Evolutionary conservation across 2,329 filamentous ascomycete species (phyloP).

Genomic region (Curvularia eragrostidis): DNA sequence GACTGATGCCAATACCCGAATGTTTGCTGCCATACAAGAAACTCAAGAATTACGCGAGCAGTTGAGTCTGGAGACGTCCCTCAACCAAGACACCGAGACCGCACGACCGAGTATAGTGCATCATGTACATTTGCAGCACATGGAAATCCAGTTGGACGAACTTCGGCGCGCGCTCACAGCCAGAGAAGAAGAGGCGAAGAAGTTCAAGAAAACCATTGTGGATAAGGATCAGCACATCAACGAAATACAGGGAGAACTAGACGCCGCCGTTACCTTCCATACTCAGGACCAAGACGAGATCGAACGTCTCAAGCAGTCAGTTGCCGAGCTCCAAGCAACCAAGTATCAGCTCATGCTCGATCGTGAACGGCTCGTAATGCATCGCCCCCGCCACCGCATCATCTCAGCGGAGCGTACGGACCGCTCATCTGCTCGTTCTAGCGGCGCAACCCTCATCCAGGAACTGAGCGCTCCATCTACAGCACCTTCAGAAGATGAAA

Average conservation of each 20-base stretch:
- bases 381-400: slow-evolving; percentile 31
- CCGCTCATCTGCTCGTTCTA: slow-evolving; percentile 34
- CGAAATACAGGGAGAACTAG: slow-evolving; percentile 28
- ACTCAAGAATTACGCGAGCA: slow-evolving; percentile 34
- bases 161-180: slow-evolving; percentile 25
- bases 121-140: slow-evolving; percentile 42
- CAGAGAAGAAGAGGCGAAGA: slow-evolving; percentile 34
- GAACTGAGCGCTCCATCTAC: slow-evolving; percentile 29
- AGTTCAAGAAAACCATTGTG: slow-evolving; percentile 19
- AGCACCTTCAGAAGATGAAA: slow-evolving; percentile 20
- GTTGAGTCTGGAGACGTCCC: slow-evolving; percentile 34
- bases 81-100: slow-evolving; percentile 39
- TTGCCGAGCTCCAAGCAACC: slow-evolving; percentile 35
- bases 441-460: slow-evolving; percentile 43
- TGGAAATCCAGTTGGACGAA: slow-evolving; percentile 44
- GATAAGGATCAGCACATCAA: slow-evolving; percentile 32
- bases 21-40: slow-evolving; percentile 37
- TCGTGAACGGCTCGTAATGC: slow-evolving; percentile 38
- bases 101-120: slow-evolving; percentile 44
- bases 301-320: slow-evolving; percentile 30
- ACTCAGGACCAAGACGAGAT: slow-evolving; percentile 37
- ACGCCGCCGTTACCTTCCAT: slow-evolving; percentile 23
- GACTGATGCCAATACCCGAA: slow-evolving; percentile 36
- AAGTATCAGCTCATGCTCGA: slow-evolving; percentile 44
- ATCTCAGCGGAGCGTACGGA: slow-evolving; percentile 33